phyloP scores from a whole-genome alignment of 1,284 basidiomycete genomes.

The Cryptococcus maquisensis region DNA sequence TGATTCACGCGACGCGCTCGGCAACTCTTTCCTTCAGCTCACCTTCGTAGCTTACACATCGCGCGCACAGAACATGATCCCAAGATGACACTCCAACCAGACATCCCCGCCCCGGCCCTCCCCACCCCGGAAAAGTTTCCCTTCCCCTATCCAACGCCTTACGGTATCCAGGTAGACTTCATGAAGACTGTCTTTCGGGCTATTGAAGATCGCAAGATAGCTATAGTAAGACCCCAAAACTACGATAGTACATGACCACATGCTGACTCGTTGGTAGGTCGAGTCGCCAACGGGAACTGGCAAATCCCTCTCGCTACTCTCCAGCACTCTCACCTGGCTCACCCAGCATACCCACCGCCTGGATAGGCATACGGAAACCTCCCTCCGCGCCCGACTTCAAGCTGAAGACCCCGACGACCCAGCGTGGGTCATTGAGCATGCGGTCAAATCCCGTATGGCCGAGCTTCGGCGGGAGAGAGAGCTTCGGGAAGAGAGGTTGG shows the following conservation, averaged over 20 bases:
- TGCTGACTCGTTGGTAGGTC: constrained; percentile 43
- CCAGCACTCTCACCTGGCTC: constrained; percentile 75
- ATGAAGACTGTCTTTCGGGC: constrained; percentile 82
- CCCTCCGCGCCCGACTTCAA: constrained; percentile 27
- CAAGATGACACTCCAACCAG: too few species aligned
- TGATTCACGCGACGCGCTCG: too few species aligned
- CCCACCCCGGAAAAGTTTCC: constrained; percentile 63
- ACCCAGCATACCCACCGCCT: constrained; percentile 46
- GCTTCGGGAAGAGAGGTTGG: constrained; percentile 52
- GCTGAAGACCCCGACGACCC: constrained; percentile 53
- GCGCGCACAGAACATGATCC: too few species aligned
- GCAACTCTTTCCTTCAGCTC: too few species aligned
- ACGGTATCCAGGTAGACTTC: constrained; percentile 79
- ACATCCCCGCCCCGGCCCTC: constrained; percentile 38
- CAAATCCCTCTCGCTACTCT: constrained; percentile 79
- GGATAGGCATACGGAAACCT: constrained; percentile 19
- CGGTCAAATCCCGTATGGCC: constrained; percentile 59
- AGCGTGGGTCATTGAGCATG: constrained; percentile 77
- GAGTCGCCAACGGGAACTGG: constrained; percentile 88
- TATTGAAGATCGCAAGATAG: constrained; percentile 68
- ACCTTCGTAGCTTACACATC: too few species aligned
- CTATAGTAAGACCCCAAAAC: constrained; percentile 53
- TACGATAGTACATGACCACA: background rate
- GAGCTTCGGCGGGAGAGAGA: constrained; percentile 65
- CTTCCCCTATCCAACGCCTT: constrained; percentile 79